phyloP scores from a whole-genome alignment of 768 basidiomycete genomes.

The Trametes cingulata region DNA sequence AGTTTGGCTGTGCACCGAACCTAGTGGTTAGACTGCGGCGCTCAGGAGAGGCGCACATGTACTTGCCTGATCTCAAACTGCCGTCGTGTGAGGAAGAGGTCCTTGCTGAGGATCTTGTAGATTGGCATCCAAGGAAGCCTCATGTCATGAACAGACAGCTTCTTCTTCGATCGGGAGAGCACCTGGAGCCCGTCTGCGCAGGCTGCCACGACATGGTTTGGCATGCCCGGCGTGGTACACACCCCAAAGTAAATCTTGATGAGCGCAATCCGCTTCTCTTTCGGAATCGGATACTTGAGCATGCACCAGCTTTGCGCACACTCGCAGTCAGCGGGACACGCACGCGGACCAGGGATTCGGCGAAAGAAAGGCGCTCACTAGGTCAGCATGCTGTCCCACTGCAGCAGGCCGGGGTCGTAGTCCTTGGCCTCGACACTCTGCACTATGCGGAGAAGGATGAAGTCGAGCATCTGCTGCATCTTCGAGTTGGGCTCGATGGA shows the following conservation, averaged over 20 bases:
- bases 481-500: constrained; percentile 72
- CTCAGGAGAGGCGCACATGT: neutral
- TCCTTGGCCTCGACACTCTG: constrained; percentile 81
- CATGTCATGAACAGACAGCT: constrained; percentile 75
- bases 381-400: constrained; percentile 77
- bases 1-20: constrained; percentile 51
- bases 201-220: constrained; percentile 64
- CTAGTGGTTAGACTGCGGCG: neutral
- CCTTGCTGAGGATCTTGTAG: constrained; percentile 66
- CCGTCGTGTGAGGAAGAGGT: constrained; percentile 74
- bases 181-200: constrained; percentile 63
- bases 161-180: constrained; percentile 68
- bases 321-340: constrained; percentile 11
- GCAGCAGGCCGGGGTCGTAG: constrained; percentile 76
- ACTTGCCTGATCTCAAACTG: constrained; percentile 79
- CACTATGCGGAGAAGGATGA: constrained; percentile 63
- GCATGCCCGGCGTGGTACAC: constrained; percentile 74
- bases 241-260: constrained; percentile 81
- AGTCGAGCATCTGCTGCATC: constrained; percentile 76
- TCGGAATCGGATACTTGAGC: constrained; percentile 86
- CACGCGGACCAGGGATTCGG: neutral
- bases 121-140: constrained; percentile 82
- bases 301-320: constrained; percentile 67
- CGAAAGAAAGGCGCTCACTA: constrained; percentile 50
- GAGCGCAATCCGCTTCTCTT: constrained; percentile 70